Conservation (phyloP, 441 rosid species). For the Erysimum pusillum region DNA sequence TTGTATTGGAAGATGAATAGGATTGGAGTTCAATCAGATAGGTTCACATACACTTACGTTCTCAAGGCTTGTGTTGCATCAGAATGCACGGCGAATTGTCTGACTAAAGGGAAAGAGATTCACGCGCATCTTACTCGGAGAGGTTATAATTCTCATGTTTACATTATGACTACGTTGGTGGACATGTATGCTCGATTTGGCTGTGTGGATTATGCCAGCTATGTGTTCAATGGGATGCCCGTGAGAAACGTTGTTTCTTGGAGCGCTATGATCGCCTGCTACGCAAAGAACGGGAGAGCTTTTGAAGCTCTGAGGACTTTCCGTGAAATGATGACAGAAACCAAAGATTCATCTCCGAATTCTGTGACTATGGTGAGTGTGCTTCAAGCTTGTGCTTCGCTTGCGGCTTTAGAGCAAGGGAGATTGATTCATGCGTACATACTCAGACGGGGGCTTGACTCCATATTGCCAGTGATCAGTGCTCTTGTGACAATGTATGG, state of each 20-base stretch:
- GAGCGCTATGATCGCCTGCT: slow-evolving; percentile 82
- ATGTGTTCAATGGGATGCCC: slow-evolving; percentile 58
- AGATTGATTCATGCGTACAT: slow-evolving; percentile 69
- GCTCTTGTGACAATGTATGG: slow-evolving; percentile 76
- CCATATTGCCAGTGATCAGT: slow-evolving; percentile 69
- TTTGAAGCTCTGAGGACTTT: slow-evolving; percentile 72
- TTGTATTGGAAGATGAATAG: slow-evolving; percentile 74
- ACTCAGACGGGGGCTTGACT: slow-evolving; percentile 72
- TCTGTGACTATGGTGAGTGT: slow-evolving; percentile 81
- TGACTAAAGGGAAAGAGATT: slow-evolving; percentile 78
- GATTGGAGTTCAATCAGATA: slow-evolving; percentile 64
- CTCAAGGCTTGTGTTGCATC: slow-evolving; percentile 87
- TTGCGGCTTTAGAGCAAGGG: slow-evolving; percentile 78
- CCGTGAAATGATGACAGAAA: slow-evolving; percentile 58
- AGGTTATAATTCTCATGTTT: slow-evolving; percentile 68
- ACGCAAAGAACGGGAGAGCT: slow-evolving; percentile 64
- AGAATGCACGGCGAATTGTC: slow-evolving; percentile 50
- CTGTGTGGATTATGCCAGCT: slow-evolving; percentile 63
- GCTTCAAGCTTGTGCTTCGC: slow-evolving; percentile 77
- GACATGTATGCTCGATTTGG: slow-evolving; percentile 89
- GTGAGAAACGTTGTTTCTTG: slow-evolving; percentile 72
- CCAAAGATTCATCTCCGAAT: slow-evolving; percentile 55
- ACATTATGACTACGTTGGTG: slow-evolving; percentile 87
- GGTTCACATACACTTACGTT: slow-evolving; percentile 83
- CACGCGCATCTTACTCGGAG: slow-evolving; percentile 74